Conservation (phyloP, 140 eudicot species). For the Anethum foeniculum region DNA sequence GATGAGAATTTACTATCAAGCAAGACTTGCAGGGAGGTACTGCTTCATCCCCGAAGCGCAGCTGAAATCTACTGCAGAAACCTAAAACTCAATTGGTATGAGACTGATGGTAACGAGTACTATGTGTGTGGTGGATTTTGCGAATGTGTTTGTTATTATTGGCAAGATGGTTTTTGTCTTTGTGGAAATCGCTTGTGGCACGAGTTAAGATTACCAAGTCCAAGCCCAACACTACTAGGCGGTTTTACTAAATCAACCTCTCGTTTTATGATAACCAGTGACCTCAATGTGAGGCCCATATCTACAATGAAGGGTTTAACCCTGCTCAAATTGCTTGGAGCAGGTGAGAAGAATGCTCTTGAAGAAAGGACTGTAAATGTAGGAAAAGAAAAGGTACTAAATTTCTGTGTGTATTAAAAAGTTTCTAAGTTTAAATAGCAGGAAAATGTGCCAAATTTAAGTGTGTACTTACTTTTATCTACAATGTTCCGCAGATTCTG, state of each 20-base stretch:
- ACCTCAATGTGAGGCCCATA: slow-evolving; percentile 19
- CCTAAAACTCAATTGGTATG: slow-evolving; percentile 5
- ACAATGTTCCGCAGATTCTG: slow-evolving; percentile 10
- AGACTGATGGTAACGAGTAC: background rate
- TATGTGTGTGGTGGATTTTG: background rate
- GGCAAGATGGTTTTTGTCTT: slow-evolving; percentile 16
- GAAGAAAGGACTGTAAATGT: slow-evolving; percentile 9
- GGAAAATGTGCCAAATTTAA: too few species aligned
- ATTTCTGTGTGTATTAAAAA: background rate
- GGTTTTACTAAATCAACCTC: slow-evolving; percentile 15
- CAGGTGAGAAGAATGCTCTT: background rate
- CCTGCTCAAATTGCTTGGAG: slow-evolving; percentile 11
- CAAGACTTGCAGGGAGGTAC: background rate
- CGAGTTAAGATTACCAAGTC: background rate
- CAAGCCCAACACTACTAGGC: background rate
- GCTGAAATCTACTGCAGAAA: slow-evolving; percentile 17
- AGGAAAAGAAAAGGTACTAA: slow-evolving; percentile 20
- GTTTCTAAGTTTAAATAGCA: too few species aligned
- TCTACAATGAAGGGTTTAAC: slow-evolving; percentile 9
- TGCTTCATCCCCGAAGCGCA: slow-evolving; percentile 21
- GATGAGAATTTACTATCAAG: background rate
- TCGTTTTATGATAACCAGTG: slow-evolving; percentile 19
- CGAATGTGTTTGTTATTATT: background rate
- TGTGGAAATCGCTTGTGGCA: slow-evolving; percentile 5
- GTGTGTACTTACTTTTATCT: background rate